Base-by-base conservation (phyloP, 2,329 filamentous ascomycete genomes). In the Triangularia setosa region DNA sequence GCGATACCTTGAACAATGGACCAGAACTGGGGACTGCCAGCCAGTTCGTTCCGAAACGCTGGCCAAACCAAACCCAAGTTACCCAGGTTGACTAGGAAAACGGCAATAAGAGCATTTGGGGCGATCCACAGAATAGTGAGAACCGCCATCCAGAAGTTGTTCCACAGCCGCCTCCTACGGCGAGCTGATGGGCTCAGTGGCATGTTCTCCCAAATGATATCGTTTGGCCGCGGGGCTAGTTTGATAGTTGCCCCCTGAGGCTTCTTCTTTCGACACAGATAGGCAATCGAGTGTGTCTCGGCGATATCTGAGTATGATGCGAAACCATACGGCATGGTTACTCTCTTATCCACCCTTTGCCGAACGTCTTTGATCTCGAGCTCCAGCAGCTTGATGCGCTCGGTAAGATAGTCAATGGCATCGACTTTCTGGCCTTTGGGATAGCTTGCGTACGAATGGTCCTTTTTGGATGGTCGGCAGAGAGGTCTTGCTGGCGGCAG, bases 151-250 rank as follows among this genome's bases (percentile, higher is more conserved):
- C 93, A 97, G 63, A 97, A 76, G 65, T 90, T 90, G 78, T 95
- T 96, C 72, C 92, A 82, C 67, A 94, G 83, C 44, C 89, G 83
- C 71, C 90, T 90, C 79, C 90, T 90, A 67, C 84, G 84, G 61
- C 93, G 86, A 0, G 87, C 84, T 27, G 85, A 80, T 44, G 87
- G 87, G 16, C 83, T 86, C 63, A 98, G 79, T 5, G 87, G 84
- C 79, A 99, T 85, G 72, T 99, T 99, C 74, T 92, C 90, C 95
- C 95, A 99, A 69, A 99, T 96, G 61, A 99, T 86, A 74, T 98
- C 94, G 73, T 91, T 92, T 2, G 95, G 94, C 64, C 88, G 87
- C 1, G 95, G 93, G 0, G 95, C 93, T 14, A 98, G 83, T 5
- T 80, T 83, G 62, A 99, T 86, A 0, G 85, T 90, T 0, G 92